Conservation (phyloP, 257 asterid genomes). For the Plectranthus barbatus region DNA sequence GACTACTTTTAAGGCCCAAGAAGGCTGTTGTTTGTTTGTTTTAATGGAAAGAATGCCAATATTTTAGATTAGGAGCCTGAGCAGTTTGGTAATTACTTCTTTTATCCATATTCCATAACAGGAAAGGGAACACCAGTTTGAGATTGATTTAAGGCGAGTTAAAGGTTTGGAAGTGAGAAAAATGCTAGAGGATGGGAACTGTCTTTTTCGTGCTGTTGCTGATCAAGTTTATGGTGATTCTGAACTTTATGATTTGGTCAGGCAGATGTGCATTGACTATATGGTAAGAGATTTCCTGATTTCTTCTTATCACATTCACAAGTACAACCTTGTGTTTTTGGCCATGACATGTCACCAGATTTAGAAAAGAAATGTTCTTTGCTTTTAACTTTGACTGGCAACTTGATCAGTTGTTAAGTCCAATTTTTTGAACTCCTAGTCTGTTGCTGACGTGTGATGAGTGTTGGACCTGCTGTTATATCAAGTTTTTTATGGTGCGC, state of each 20-base stretch:
- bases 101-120: conserved; percentile 35
- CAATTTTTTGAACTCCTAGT: no score
- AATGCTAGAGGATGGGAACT: conserved; percentile 96
- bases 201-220: conserved; percentile 98
- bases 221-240: conserved; percentile 99
- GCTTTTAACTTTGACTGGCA: conserved; percentile 1
- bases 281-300: conserved; percentile 49
- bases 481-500: background rate
- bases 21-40: conserved; percentile 6
- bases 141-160: conserved; percentile 71
- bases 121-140: conserved; percentile 95
- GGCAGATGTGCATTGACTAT: conserved; percentile 99
- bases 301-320: background rate
- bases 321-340: background rate
- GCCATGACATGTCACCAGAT: background rate
- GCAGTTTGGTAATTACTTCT: conserved; percentile 1
- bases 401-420: background rate
- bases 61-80: background rate
- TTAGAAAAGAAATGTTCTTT: background rate
- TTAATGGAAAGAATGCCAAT: background rate
- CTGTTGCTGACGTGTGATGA: background rate
- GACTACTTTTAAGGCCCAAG: background rate
- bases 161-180: conserved; percentile 90
- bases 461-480: background rate
- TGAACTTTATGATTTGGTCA: conserved; percentile 71